These are phyloP conservation scores for Cryomyces antarcticus DNA, from an alignment of 495 filamentous ascomycete genomes.

Conservation along the genomic window DNA sequence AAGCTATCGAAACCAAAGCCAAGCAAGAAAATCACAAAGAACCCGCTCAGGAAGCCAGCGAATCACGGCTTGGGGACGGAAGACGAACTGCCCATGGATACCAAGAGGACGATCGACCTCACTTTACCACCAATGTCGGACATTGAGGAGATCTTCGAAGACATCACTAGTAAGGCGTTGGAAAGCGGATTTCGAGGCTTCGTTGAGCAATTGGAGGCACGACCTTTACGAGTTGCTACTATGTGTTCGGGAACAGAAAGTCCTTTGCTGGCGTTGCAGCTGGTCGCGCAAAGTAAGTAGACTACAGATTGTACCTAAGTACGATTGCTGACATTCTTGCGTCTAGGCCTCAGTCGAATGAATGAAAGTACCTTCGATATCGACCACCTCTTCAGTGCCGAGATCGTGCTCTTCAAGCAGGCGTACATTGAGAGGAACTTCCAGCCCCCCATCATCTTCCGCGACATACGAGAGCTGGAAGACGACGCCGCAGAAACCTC, in stretches of 20 bases:
- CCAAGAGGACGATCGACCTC: not conserved
- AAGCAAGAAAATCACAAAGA: too few species aligned
- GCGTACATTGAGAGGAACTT: conserved; percentile 65
- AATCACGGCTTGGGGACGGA: too few species aligned
- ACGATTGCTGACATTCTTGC: not conserved
- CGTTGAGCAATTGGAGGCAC: conserved; percentile 18
- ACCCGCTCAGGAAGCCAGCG: too few species aligned
- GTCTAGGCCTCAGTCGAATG: conserved; percentile 12
- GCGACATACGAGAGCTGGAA: conserved; percentile 45
- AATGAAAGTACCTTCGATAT: conserved; percentile 21
- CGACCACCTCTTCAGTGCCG: conserved; percentile 54
- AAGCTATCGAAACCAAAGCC: too few species aligned
- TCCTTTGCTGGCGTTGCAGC: conserved; percentile 45
- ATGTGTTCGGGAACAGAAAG: conserved; percentile 73
- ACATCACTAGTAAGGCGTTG: conserved; percentile 24
- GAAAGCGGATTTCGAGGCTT: conserved; percentile 17
- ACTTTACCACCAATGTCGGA: conserved; percentile 24
- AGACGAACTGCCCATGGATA: too few species aligned
- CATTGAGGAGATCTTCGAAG: conserved; percentile 29
- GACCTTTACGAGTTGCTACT: conserved; percentile 43
- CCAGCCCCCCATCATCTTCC: conserved; percentile 38
- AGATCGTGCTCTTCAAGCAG: conserved; percentile 63
- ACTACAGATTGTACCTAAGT: not conserved
- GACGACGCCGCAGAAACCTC: conserved; percentile 9
- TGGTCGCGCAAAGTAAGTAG: conserved; percentile 25